Conservation (phyloP, 2,329 filamentous ascomycete species). For the Sporothrix protearum region DNA sequence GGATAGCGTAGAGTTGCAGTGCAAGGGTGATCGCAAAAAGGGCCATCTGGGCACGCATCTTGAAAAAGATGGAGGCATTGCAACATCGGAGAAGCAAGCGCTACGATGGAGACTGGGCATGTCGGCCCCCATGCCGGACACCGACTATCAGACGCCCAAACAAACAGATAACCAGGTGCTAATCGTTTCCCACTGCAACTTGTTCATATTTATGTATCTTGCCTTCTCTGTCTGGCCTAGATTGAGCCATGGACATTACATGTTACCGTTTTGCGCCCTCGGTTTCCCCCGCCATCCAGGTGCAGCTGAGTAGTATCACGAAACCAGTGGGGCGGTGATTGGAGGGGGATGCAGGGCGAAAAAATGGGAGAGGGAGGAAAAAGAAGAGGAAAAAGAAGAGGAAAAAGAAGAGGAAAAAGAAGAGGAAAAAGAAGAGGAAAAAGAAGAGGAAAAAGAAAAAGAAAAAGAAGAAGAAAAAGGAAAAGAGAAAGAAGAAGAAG, state of each 20-base stretch:
- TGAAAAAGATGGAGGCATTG: not conserved
- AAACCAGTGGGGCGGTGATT: conserved; percentile 20
- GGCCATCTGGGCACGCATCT: not conserved
- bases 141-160: not conserved
- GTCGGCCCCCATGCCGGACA: conserved; percentile 7
- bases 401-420: not conserved
- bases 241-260: not conserved
- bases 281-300: not conserved
- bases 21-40: not conserved
- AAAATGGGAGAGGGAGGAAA: not conserved
- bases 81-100: conserved; percentile 1
- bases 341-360: conserved; percentile 2
- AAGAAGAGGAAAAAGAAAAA: not conserved
- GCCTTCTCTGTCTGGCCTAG: not conserved
- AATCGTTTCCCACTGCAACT: not conserved
- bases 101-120: not conserved
- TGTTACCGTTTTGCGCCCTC: not conserved
- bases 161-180: not conserved
- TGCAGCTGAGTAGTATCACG: conserved; percentile 22
- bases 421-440: not conserved
- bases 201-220: not conserved
- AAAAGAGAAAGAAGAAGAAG: not conserved
- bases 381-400: not conserved
- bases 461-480: not conserved
- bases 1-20: not conserved